Percentiles rank a stretch among this genome's conserved stretches.
Conservation (phyloP, 192 early-diverging fungal species). For the Podila horticola region DNA sequence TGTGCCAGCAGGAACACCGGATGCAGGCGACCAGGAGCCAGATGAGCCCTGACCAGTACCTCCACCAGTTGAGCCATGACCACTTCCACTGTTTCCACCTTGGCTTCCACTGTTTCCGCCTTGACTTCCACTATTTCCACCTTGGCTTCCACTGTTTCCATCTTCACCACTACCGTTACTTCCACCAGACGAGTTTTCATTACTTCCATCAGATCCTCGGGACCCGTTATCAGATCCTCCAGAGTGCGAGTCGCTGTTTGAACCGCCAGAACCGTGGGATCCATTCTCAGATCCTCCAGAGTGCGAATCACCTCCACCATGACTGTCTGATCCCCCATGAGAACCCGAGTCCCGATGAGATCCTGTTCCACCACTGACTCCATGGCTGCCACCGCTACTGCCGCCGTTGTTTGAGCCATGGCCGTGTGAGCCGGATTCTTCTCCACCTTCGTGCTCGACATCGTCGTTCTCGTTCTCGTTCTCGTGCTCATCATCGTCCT, state of each 20-base stretch:
- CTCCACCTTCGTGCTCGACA: not conserved
- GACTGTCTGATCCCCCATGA: not conserved
- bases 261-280: not conserved
- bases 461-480: not conserved
- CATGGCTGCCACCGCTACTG: conserved; percentile 13
- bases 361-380: conserved; percentile 3
- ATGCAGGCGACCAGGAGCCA: not conserved
- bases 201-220: conserved; percentile 1
- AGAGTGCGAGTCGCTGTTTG: not conserved
- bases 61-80: too few relatives aligned
- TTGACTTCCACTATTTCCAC: too few relatives aligned
- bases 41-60: too few relatives aligned
- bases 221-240: not conserved
- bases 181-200: too few relatives aligned
- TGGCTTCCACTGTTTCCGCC: too few relatives aligned
- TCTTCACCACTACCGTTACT: too few relatives aligned
- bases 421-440: not conserved
- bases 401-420: not conserved
- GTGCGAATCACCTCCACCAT: not conserved
- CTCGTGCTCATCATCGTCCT: not conserved
- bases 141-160: too few relatives aligned
- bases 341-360: not conserved
- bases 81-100: too few relatives aligned
- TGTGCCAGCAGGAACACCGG: conserved; percentile 12
- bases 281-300: not conserved